Percentiles rank a stretch among this genome's conserved stretches.
Evolutionary conservation across 2,329 filamentous ascomycete species (phyloP).

Genomic region (Pyrenophora teres): DNA sequence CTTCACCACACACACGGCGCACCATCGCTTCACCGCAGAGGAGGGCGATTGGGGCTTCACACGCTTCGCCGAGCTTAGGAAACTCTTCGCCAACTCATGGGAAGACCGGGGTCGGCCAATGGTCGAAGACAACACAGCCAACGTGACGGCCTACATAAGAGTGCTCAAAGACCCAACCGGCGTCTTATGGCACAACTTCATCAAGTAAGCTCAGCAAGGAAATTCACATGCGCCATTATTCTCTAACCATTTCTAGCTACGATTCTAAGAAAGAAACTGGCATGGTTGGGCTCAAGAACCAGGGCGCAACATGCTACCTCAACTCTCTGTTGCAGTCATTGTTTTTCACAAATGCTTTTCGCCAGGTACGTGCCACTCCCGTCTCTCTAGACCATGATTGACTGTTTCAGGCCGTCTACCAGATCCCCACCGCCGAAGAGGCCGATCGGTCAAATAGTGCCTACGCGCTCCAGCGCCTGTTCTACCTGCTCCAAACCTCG

Average conservation of each 20-base stretch:
- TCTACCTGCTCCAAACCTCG: constrained; percentile 92
- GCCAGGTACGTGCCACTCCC: constrained; percentile 66
- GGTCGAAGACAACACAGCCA: constrained; percentile 75
- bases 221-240: not conserved
- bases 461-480: constrained; percentile 89
- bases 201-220: constrained; percentile 57
- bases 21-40: constrained; percentile 93
- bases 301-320: constrained; percentile 72
- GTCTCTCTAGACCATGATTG: not conserved
- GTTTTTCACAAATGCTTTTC: constrained; percentile 76
- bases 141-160: constrained; percentile 81
- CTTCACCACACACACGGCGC: constrained; percentile 75
- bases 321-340: constrained; percentile 56
- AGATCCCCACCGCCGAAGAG: constrained; percentile 90
- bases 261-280: constrained; percentile 99
- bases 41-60: constrained; percentile 99
- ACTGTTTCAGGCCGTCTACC: constrained; percentile 77
- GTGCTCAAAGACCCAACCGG: constrained; percentile 86
- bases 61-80: constrained; percentile 86
- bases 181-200: constrained; percentile 88
- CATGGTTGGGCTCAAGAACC: constrained; percentile 94
- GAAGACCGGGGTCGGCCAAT: constrained; percentile 71
- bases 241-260: constrained; percentile 57
- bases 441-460: constrained; percentile 84
- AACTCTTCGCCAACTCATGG: constrained; percentile 80